These are phyloP conservation scores for Sugiyamaella americana DNA, from an alignment of 805 yeast species.

Conservation along the genomic window DNA sequence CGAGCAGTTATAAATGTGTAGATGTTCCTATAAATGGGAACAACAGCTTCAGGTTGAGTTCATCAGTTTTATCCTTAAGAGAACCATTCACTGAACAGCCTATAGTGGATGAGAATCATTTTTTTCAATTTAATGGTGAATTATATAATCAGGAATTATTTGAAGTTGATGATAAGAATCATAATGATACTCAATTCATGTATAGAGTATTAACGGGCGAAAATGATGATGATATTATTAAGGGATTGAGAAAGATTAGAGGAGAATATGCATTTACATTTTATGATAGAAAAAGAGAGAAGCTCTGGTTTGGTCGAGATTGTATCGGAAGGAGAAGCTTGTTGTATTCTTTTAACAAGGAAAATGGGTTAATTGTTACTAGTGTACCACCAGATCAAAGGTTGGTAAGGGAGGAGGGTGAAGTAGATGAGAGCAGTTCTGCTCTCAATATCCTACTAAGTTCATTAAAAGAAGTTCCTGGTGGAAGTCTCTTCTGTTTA, in stretches of 20 bases:
- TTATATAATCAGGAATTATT: conserved; percentile 57
- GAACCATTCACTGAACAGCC: conserved; percentile 80
- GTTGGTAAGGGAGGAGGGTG: no score
- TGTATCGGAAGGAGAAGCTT: conserved; percentile 75
- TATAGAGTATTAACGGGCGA: conserved; percentile 7
- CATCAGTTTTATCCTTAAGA: conserved; percentile 77
- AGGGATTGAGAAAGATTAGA: conserved; percentile 41
- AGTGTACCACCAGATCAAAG: conserved; percentile 32
- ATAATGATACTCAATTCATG: conserved; percentile 61
- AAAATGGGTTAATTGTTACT: conserved; percentile 38
- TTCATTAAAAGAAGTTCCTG: conserved; percentile 44
- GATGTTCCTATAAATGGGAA: background rate
- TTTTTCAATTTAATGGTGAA: conserved; percentile 87
- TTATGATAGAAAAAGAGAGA: conserved; percentile 32
- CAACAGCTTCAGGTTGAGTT: conserved; percentile 20
- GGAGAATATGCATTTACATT: conserved; percentile 80
- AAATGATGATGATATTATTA: conserved; percentile 33
- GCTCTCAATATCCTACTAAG: background rate
- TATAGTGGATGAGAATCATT: conserved; percentile 26
- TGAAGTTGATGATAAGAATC: conserved; percentile 18
- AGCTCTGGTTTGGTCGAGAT: conserved; percentile 78
- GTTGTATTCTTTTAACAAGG: conserved; percentile 35
- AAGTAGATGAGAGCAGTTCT: no score
- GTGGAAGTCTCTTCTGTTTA: conserved; percentile 45
- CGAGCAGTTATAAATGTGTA: conserved; percentile 1